Percentiles rank a stretch among this genome's conserved stretches.
phyloP scores from a whole-genome alignment of 2,329 filamentous ascomycete species.

The Aciculosporium take region DNA sequence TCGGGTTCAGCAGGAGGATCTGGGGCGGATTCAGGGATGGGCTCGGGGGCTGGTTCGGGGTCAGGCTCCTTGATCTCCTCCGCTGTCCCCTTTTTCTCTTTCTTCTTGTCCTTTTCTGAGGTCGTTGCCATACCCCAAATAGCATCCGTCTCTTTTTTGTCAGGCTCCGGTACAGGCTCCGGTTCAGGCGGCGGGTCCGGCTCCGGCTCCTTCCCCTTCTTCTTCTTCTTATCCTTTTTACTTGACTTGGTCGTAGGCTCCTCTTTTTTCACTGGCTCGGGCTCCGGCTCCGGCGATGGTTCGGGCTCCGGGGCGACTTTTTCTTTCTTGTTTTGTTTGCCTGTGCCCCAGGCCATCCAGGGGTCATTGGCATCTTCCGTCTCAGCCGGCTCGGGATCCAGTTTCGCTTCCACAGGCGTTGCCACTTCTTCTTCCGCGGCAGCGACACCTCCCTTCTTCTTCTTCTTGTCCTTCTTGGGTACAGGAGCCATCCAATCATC shows the following conservation, averaged over 20 bases:
- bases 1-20: constrained; percentile 5
- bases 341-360: constrained; percentile 3
- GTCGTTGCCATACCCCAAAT: constrained; percentile 14
- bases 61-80: constrained; percentile 11
- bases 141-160: constrained; percentile 18
- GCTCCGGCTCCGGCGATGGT: constrained; percentile 9
- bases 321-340: constrained; percentile 11
- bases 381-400: constrained; percentile 8
- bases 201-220: constrained; percentile 12
- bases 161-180: constrained; percentile 6
- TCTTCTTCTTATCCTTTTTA: constrained; percentile 20
- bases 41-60: constrained; percentile 6
- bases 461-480: constrained; percentile 17
- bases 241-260: constrained; percentile 14
- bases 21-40: constrained; percentile 13
- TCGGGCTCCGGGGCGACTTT: constrained; percentile 12
- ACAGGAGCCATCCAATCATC: constrained; percentile 14
- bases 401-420: background rate
- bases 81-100: constrained; percentile 12
- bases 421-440: constrained; percentile 7
- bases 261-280: constrained; percentile 15
- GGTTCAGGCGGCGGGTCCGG: background rate
- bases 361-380: constrained; percentile 8
- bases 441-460: constrained; percentile 12
- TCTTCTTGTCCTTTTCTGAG: constrained; percentile 18